Percentiles rank a stretch among this genome's conserved stretches.
These are phyloP conservation scores for Hebeloma cylindrosporum DNA, from an alignment of 768 basidiomycete genomes.

Conservation along the genomic window DNA sequence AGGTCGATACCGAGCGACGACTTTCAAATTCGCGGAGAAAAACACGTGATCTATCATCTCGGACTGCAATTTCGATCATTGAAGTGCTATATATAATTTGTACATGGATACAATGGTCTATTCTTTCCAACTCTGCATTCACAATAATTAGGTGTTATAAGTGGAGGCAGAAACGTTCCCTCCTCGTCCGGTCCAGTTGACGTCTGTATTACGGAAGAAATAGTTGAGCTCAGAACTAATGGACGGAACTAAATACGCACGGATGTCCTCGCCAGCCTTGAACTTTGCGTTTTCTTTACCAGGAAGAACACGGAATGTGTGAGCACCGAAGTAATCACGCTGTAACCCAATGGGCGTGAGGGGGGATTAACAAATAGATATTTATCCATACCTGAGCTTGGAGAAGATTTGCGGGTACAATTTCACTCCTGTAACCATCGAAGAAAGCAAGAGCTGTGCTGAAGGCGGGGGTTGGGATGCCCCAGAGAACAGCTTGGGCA, in stretches of 20 bases:
- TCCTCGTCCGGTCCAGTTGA: slow-evolving; percentile 99
- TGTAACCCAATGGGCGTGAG: slow-evolving; percentile 23
- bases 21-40: too few species aligned
- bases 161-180: slow-evolving; percentile 90
- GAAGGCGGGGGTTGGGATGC: slow-evolving; percentile 96
- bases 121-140: slow-evolving; percentile 5
- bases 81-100: slow-evolving; percentile 15
- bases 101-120: slow-evolving; percentile 19
- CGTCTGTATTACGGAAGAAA: slow-evolving; percentile 54
- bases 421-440: slow-evolving; percentile 96
- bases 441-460: slow-evolving; percentile 98
- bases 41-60: too few species aligned
- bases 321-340: slow-evolving; percentile 99
- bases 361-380: not conserved
- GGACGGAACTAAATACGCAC: slow-evolving; percentile 46
- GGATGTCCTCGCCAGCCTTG: slow-evolving; percentile 82
- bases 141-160: slow-evolving; percentile 57
- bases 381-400: slow-evolving; percentile 74
- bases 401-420: slow-evolving; percentile 90
- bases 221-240: not conserved
- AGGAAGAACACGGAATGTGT: slow-evolving; percentile 93
- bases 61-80: too few species aligned
- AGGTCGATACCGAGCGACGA: too few species aligned
- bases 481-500: slow-evolving; percentile 96
- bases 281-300: slow-evolving; percentile 88